Percentiles rank a stretch among this genome's conserved stretches.
phyloP scores from a whole-genome alignment of 148 eudicot species.

The Spergularia marina region DNA sequence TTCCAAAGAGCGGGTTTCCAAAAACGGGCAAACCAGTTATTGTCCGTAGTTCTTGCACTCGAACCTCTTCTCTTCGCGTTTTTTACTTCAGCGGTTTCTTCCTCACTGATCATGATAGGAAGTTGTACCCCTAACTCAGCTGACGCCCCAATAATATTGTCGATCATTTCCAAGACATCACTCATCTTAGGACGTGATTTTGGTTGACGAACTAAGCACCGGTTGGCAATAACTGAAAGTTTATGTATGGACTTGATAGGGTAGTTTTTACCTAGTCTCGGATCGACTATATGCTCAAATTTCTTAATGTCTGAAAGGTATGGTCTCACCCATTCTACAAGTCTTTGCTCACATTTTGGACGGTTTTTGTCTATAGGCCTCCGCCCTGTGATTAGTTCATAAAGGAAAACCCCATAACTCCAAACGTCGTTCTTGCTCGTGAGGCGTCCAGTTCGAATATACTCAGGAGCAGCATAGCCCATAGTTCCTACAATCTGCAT shows the following conservation, averaged over 20 bases:
- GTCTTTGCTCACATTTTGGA: constrained; percentile 83
- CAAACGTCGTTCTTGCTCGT: constrained; percentile 86
- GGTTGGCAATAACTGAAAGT: constrained; percentile 68
- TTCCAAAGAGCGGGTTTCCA: constrained; percentile 40
- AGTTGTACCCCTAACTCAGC: constrained; percentile 36
- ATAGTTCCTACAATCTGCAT: constrained; percentile 85
- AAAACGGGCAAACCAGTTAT: constrained; percentile 43
- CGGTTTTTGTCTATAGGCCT: constrained; percentile 75
- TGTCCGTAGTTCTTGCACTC: constrained; percentile 34
- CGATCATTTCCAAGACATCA: constrained; percentile 71
- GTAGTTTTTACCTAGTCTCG: constrained; percentile 58
- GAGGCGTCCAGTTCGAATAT: constrained; percentile 82
- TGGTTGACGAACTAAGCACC: constrained; percentile 65
- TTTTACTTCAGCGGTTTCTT: constrained; percentile 28
- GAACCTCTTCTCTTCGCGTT: constrained; percentile 30
- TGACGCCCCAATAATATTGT: constrained; percentile 43
- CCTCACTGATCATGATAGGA: constrained; percentile 23
- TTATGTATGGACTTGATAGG: constrained; percentile 59
- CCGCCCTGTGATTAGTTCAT: constrained; percentile 90
- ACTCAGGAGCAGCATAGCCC: constrained; percentile 98
- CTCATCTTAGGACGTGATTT: constrained; percentile 91
- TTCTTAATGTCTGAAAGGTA: constrained; percentile 66
- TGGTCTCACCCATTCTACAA: constrained; percentile 84
- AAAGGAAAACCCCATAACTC: constrained; percentile 92
- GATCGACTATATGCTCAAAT: constrained; percentile 70